Base-by-base conservation (phyloP, 2,329 filamentous ascomycete species). In the Pseudogymnoascus sp. region DNA sequence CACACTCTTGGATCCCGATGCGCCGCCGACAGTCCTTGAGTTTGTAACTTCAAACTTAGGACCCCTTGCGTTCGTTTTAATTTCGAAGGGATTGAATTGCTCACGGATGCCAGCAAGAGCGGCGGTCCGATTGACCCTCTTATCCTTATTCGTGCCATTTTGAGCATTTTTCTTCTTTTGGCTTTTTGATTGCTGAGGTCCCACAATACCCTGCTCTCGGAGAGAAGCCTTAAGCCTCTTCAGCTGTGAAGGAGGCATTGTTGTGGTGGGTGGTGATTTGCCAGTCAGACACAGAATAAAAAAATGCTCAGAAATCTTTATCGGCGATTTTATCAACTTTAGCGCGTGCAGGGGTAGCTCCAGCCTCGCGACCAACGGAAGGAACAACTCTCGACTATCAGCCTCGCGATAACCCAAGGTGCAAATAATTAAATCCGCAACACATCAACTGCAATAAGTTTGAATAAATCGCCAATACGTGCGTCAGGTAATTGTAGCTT, bases 71-170 rank as follows among this genome's bases (percentile, higher is more conserved):
- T 88, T 86, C 63, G 89, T 86, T 76, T 96, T 96, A 74, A 96
- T 85, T 73, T 99, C 95, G 76, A 99, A 99, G 0, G 95, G 95
- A 74, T 99, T 99, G 83, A 97, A 97, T 69, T 93, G 89, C 71
- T 97, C 93, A 72, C 95, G 89, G 73, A 99, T 97, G 63, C 85
- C 86, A 69, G 90, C 87, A 66, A 99, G 81, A 14, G 92, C 90
- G 62, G 86, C 88, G 71, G 88, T 85, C 72, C 89, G 86, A 73
- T 91, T 86, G 25, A 91, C 82, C 64, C 90, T 87, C 75, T 91
- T 90, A 71, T 93, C 88, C 69, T 77, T 79, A 66, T 83, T 85
- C 66, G 81, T 83, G 63, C 84, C 85, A 75, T 86, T 86, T 74
- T 87, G 86, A 61, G 82, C 85, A 71, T 84, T 82, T 72, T 89